phyloP scores from a whole-genome alignment of 495 filamentous ascomycete species.

The Pseudevernia furfuracea region DNA sequence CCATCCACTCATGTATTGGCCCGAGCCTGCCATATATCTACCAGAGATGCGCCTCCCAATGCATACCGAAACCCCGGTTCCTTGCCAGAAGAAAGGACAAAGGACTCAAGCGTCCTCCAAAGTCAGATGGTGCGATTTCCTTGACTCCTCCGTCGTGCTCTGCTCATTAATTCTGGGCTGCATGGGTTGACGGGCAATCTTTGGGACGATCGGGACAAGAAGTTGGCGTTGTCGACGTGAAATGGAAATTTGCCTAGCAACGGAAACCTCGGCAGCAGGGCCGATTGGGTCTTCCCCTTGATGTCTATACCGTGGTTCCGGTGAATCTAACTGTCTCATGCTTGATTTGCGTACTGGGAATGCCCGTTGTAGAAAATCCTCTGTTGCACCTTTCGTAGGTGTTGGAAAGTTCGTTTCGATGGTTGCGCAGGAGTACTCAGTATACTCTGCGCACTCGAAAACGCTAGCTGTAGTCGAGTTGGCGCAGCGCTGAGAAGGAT shows the following conservation, averaged over 20 bases:
- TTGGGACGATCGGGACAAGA: constrained; percentile 27
- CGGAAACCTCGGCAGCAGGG: constrained; percentile 47
- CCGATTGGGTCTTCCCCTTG: not conserved
- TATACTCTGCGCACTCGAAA: constrained; percentile 16
- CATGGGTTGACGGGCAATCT: constrained; percentile 21
- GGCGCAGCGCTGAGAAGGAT: constrained; percentile 9
- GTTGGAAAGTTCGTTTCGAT: not conserved
- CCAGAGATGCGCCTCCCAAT: not conserved
- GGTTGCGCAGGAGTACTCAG: not conserved
- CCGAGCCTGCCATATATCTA: not conserved
- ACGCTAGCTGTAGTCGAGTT: constrained; percentile 19
- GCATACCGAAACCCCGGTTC: not conserved
- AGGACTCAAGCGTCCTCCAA: constrained; percentile 15
- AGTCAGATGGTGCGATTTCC: constrained; percentile 19
- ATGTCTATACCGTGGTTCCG: not conserved
- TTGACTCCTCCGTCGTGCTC: not conserved
- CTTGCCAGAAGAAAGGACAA: not conserved
- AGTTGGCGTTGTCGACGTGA: constrained; percentile 48
- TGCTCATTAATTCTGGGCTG: constrained; percentile 21
- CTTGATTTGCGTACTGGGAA: constrained; percentile 22
- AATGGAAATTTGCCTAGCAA: constrained; percentile 52
- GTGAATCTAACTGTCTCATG: constrained; percentile 9
- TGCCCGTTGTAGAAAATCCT: constrained; percentile 3
- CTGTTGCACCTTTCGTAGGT: not conserved
- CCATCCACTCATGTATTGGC: not conserved